Evolutionary conservation across 2,329 filamentous ascomycete species (phyloP), one percentile per base, ranked within the genome.

Genomic region (Aureobasidium sp.): DNA sequence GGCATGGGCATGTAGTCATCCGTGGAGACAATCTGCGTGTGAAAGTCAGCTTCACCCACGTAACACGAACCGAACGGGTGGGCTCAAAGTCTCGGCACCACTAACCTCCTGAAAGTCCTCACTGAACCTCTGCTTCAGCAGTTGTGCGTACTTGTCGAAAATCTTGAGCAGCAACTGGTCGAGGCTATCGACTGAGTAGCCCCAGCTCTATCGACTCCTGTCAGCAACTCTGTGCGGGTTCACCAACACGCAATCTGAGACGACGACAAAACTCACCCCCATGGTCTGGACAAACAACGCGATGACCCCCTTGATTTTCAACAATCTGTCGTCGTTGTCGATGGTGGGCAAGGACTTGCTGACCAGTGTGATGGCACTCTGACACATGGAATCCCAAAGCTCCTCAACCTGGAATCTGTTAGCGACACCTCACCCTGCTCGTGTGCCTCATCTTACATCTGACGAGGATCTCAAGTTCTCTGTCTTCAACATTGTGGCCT

Each of bases 1-100:
- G 89, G 88, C 93, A 98, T 97, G 2, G 93, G 94, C 91, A 98
- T 98, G 70, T 98, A 98, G 69, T 98, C 93, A 67, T 98, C 93
- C 1, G 89, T 96, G n/a, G 88, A 77, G 21, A 86, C 81, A 60
- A 86, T 85, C 72, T 78, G 55, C 22, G 45, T 37, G 29, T 35
- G 21, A 25, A 25, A 6, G 34, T 49, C 10, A 49, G 24, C 8
- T 21, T 49, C 6, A 14, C 4, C 16, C 14, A 29, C 22, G 32
- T 22, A 37, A 21, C 45, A 38, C 45, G 45, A 49, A 38, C 45
- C 45, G 19, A 24, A 29, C 32, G 3, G 11, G 21, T 24, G 44
- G 44, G 44, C 29, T 49, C 34, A 16, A 2, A 27, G 27, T 16
- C n/a, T n/a, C 27, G 37, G 30, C 25, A 24, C 3, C 17, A 42